These are phyloP conservation scores for Setaria italica DNA, from an alignment of 202 grass and related monocot genomes.

Conservation along the genomic window DNA sequence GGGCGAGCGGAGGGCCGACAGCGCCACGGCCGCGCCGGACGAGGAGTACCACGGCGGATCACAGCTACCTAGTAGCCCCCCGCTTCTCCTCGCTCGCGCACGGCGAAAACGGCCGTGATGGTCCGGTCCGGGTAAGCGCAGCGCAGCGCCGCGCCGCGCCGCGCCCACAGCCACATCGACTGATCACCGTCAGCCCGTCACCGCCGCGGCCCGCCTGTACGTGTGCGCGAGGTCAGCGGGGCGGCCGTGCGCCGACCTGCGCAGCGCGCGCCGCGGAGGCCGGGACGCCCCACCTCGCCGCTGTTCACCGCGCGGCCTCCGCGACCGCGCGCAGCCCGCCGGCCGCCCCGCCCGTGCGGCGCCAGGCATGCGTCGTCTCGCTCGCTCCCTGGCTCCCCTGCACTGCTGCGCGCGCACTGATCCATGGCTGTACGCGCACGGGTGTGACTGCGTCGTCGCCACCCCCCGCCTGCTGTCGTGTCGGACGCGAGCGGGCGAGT, in stretches of 20 bases:
- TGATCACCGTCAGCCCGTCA: too few relatives aligned
- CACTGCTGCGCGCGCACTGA: neutral
- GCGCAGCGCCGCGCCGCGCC: too few relatives aligned
- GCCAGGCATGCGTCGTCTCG: neutral
- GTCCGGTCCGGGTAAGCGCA: too few relatives aligned
- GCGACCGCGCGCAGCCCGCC: neutral
- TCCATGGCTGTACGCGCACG: neutral
- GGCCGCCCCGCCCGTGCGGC: neutral
- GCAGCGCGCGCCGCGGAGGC: neutral
- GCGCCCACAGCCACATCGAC: too few relatives aligned
- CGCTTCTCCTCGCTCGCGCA: neutral
- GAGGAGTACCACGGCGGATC: neutral
- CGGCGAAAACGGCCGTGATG: neutral
- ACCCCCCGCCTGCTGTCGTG: neutral
- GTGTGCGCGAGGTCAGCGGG: neutral
- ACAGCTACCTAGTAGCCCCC: neutral
- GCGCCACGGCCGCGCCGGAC: neutral
- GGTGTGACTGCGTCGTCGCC: neutral
- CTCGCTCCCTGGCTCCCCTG: neutral
- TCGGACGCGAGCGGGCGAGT: neutral
- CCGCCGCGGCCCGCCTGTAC: too few relatives aligned
- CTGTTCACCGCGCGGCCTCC: neutral
- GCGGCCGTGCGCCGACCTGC: neutral
- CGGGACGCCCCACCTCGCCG: neutral
- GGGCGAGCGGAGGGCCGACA: neutral